phyloP scores from a whole-genome alignment of 345 rosid genomes.

The Tarenaya hassleriana region DNA sequence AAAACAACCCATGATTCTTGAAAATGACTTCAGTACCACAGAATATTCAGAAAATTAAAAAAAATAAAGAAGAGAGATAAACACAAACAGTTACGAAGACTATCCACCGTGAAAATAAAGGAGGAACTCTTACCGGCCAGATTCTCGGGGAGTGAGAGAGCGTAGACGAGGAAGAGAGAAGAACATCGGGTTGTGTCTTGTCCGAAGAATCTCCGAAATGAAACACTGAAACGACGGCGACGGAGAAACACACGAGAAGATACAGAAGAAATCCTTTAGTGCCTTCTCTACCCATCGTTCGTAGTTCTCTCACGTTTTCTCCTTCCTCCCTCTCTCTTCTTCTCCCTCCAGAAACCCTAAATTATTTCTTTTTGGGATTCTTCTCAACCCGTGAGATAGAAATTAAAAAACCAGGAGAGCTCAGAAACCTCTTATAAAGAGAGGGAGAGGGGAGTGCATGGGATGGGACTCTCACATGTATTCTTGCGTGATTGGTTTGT shows the following conservation, averaged over 20 bases:
- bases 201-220: constrained; percentile 25
- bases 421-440: too few relatives aligned
- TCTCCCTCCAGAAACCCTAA: constrained; percentile 4
- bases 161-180: constrained; percentile 14
- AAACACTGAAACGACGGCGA: constrained; percentile 43
- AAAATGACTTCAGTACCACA: constrained; percentile 7
- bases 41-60: neutral
- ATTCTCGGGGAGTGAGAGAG: constrained; percentile 29
- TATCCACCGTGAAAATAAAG: too few relatives aligned
- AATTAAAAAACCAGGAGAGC: too few relatives aligned
- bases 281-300: constrained; percentile 17
- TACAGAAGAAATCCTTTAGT: constrained; percentile 51
- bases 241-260: constrained; percentile 54
- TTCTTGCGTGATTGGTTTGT: too few relatives aligned
- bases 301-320: constrained; percentile 3
- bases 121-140: constrained; percentile 66
- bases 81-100: too few relatives aligned
- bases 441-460: too few relatives aligned
- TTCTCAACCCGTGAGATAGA: too few relatives aligned
- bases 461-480: too few relatives aligned
- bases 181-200: neutral
- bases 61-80: too few relatives aligned
- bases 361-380: neutral
- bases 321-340: constrained; percentile 1
- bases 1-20: neutral